Evolutionary conservation across 148 eudicot species (phyloP).

Genomic region (Rhododendron ovatum): DNA sequence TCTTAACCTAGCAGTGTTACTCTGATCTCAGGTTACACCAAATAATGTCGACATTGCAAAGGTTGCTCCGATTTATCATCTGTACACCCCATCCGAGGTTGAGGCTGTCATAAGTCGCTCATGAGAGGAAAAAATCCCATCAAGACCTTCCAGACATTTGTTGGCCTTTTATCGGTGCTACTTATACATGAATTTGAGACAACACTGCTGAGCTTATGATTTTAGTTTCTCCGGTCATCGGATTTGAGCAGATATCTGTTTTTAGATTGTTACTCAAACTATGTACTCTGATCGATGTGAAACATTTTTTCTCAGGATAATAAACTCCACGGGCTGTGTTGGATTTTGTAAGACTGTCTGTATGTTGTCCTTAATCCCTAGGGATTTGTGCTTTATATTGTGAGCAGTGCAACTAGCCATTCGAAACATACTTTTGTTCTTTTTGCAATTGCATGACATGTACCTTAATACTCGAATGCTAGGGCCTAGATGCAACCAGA

Average conservation of each 20-base stretch:
- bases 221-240: background rate
- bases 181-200: slow-evolving; percentile 7
- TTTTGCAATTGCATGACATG: background rate
- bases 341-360: background rate
- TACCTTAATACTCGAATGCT: background rate
- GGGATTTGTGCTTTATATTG: background rate
- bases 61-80: slow-evolving; percentile 71
- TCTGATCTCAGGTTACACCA: slow-evolving; percentile 24
- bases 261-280: background rate
- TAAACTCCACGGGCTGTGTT: background rate
- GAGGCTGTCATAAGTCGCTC: slow-evolving; percentile 81
- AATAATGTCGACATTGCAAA: slow-evolving; percentile 95
- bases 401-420: background rate
- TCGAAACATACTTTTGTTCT: background rate
- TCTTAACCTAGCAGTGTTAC: background rate
- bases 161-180: background rate
- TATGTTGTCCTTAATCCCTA: background rate
- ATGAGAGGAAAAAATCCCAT: slow-evolving; percentile 27
- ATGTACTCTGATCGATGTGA: background rate
- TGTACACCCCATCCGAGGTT: slow-evolving; percentile 44
- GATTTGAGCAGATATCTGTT: background rate
- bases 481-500: too few relatives aligned
- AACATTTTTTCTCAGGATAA: background rate
- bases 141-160: background rate
- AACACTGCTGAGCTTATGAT: slow-evolving; percentile 2